phyloP scores from a whole-genome alignment of 306 rosid species.

The Gynostemma pentaphyllum region DNA sequence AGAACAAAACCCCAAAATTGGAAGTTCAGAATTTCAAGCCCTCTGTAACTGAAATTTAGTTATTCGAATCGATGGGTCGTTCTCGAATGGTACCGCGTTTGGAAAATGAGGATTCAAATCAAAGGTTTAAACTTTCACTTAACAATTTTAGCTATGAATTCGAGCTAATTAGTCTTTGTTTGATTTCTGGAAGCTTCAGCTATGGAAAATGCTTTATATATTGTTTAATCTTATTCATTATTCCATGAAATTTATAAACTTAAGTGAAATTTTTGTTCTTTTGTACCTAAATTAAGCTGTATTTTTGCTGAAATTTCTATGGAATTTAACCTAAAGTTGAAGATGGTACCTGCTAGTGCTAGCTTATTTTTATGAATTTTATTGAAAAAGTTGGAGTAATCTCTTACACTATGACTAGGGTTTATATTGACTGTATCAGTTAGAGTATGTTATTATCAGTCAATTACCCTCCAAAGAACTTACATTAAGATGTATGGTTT shows the following conservation, averaged over 20 bases:
- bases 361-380: neutral
- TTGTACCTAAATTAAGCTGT: neutral
- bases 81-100: conserved; percentile 31
- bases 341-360: neutral
- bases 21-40: no score
- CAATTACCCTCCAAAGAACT: neutral
- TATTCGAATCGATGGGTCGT: conserved; percentile 30
- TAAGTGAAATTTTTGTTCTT: neutral
- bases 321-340: neutral
- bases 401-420: neutral
- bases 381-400: neutral
- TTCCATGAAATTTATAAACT: neutral
- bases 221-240: neutral
- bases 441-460: neutral
- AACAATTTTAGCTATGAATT: conserved; percentile 3
- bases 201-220: neutral
- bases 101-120: conserved; percentile 21
- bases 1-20: no score
- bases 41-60: neutral
- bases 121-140: conserved; percentile 17
- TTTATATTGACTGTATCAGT: neutral
- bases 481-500: neutral
- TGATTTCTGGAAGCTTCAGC: neutral
- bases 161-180: neutral
- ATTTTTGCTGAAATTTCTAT: neutral